These are phyloP conservation scores for Bullera alba DNA, from an alignment of 768 basidiomycete genomes.

Conservation along the genomic window DNA sequence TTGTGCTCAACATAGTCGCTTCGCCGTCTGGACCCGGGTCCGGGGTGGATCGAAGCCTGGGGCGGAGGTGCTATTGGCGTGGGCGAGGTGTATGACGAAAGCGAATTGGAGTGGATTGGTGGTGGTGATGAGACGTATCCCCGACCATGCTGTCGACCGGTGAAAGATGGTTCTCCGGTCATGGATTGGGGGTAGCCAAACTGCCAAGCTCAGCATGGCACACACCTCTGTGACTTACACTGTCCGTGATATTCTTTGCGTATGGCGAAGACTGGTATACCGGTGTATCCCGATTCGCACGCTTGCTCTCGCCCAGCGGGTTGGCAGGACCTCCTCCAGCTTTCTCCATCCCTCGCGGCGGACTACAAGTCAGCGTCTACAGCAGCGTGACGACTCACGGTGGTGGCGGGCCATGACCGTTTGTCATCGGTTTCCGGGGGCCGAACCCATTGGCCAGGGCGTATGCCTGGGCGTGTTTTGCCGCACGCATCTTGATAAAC, in stretches of 20 bases:
- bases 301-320: constrained; percentile 2
- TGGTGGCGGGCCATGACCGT: not conserved
- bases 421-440: too few species aligned
- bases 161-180: constrained; percentile 34
- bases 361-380: not conserved
- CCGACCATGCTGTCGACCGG: constrained; percentile 19
- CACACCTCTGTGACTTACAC: constrained; percentile 15
- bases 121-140: constrained; percentile 13
- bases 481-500: constrained; percentile 49
- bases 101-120: constrained; percentile 37
- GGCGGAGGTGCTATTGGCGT: constrained; percentile 62
- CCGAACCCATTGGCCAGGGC: constrained; percentile 13
- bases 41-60: constrained; percentile 75
- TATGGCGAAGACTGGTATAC: constrained; percentile 41
- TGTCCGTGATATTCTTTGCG: constrained; percentile 39
- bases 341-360: not conserved
- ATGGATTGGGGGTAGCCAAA: constrained; percentile 41
- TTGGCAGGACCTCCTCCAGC: not conserved
- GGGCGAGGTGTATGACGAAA: constrained; percentile 36
- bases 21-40: constrained; percentile 62
- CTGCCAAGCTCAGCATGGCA: constrained; percentile 1
- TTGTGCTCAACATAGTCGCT: constrained; percentile 76
- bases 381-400: not conserved
- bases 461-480: constrained; percentile 19
- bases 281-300: constrained; percentile 34